These are phyloP conservation scores for Silene coronaria DNA, from an alignment of 179 eudicot genomes.

Conservation along the genomic window DNA sequence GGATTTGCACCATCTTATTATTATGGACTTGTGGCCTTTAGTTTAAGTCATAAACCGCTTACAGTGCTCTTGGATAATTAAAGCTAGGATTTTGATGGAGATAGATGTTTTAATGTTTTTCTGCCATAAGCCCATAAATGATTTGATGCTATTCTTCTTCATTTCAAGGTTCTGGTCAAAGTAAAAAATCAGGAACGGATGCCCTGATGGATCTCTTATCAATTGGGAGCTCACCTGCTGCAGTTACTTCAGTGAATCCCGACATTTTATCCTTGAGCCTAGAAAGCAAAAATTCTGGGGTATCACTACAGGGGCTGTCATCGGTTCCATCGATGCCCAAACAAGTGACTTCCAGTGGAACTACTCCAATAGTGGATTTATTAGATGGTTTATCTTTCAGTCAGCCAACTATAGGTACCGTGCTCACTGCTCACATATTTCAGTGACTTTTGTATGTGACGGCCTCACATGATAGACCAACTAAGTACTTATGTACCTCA, in stretches of 20 bases:
- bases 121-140: conserved; percentile 4
- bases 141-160: conserved; percentile 14
- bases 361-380: conserved; percentile 65
- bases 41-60: neutral
- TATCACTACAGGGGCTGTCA: conserved; percentile 40
- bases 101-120: neutral
- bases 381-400: conserved; percentile 63
- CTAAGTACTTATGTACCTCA: too few relatives aligned
- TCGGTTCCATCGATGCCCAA: conserved; percentile 41
- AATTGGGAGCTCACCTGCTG: conserved; percentile 63
- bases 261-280: conserved; percentile 52
- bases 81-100: neutral
- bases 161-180: conserved; percentile 52
- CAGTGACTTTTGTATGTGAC: neutral
- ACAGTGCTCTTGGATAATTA: neutral
- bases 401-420: conserved; percentile 47
- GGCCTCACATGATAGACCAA: neutral
- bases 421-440: neutral
- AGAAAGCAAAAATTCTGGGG: conserved; percentile 45
- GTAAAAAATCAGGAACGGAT: conserved; percentile 65
- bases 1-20: neutral
- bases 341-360: conserved; percentile 40
- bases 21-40: neutral
- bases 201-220: conserved; percentile 82
- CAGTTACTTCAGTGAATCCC: conserved; percentile 39